Percentiles rank a stretch among this genome's conserved stretches.
Evolutionary conservation across 2,329 filamentous ascomycete genomes (phyloP).

Genomic region (Sclerotinia spermophila): DNA sequence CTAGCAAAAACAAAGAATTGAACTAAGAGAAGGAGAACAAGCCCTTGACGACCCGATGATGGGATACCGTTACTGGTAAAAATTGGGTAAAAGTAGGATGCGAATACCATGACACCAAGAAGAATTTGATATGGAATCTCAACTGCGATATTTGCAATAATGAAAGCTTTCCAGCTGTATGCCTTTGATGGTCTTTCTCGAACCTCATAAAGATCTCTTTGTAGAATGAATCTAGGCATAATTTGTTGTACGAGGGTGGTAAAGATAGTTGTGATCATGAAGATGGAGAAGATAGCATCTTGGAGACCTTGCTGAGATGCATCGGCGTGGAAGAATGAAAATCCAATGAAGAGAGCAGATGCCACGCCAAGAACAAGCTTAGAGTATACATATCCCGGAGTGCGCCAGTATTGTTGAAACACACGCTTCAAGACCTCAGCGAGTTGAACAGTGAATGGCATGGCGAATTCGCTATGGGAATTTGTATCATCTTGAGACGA

Average conservation of each 20-base stretch:
- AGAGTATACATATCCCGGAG: constrained; percentile 69
- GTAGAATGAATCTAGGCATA: constrained; percentile 67
- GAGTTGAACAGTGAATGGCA: constrained; percentile 66
- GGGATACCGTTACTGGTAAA: constrained; percentile 58
- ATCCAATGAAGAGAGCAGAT: constrained; percentile 58
- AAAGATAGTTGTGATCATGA: constrained; percentile 70
- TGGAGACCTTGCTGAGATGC: constrained; percentile 63
- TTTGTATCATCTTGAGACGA: constrained; percentile 52
- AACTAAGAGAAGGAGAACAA: constrained; percentile 74
- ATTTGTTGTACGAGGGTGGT: constrained; percentile 61
- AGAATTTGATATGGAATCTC: constrained; percentile 83
- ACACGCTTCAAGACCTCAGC: constrained; percentile 61
- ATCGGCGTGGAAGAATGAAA: constrained; percentile 61
- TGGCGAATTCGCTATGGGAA: constrained; percentile 66
- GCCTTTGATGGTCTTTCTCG: constrained; percentile 37
- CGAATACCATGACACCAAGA: constrained; percentile 70
- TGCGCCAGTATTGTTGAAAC: constrained; percentile 77
- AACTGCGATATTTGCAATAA: constrained; percentile 57
- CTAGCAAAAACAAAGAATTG: constrained; percentile 76
- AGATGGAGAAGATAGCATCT: constrained; percentile 68
- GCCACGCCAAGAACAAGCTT: constrained; percentile 57
- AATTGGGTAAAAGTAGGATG: constrained; percentile 77
- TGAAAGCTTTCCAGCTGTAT: constrained; percentile 39
- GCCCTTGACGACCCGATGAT: constrained; percentile 38
- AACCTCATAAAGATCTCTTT: constrained; percentile 64